A percentile compares a stretch with the other conserved stretches of the same genome.
These are phyloP conservation scores for Kitagawia praeruptora DNA, from an alignment of 129 eudicot genomes.

Conservation along the genomic window DNA sequence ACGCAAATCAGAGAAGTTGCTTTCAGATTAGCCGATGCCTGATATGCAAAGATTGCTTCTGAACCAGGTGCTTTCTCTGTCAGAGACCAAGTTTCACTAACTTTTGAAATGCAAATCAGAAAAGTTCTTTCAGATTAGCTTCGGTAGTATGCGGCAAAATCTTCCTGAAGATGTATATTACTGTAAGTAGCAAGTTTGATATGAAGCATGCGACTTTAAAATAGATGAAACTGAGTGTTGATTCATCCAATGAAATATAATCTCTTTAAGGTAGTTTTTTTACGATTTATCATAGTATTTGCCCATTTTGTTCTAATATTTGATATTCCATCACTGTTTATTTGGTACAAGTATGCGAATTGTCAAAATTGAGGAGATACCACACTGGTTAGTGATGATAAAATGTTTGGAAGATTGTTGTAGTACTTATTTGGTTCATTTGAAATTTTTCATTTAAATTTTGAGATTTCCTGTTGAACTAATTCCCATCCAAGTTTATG, in stretches of 20 bases:
- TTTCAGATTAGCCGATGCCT: neutral
- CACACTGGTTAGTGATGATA: neutral
- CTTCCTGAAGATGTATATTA: neutral
- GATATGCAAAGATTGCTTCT: conserved; percentile 52
- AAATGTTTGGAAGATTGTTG: neutral
- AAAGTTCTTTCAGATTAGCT: conserved; percentile 24
- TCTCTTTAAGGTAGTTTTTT: neutral
- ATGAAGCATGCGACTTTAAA: neutral
- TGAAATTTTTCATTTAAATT: too few relatives aligned
- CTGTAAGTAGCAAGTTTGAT: neutral
- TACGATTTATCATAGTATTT: neutral
- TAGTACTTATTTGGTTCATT: neutral
- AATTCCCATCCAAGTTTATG: too few relatives aligned
- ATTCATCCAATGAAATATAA: neutral
- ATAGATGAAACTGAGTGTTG: neutral
- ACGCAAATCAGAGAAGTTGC: conserved; percentile 55
- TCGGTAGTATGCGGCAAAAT: neutral
- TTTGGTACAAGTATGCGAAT: neutral
- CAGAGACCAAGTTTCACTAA: conserved; percentile 46
- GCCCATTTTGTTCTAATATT: neutral
- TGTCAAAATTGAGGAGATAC: neutral
- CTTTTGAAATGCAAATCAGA: conserved; percentile 56
- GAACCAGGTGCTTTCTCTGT: conserved; percentile 66
- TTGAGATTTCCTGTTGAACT: neutral
- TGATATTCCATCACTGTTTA: neutral